Percentiles rank a stretch among this genome's conserved stretches.
Conservation (phyloP, 2,329 filamentous ascomycete genomes). For the Endoconidiophora laricicola region DNA sequence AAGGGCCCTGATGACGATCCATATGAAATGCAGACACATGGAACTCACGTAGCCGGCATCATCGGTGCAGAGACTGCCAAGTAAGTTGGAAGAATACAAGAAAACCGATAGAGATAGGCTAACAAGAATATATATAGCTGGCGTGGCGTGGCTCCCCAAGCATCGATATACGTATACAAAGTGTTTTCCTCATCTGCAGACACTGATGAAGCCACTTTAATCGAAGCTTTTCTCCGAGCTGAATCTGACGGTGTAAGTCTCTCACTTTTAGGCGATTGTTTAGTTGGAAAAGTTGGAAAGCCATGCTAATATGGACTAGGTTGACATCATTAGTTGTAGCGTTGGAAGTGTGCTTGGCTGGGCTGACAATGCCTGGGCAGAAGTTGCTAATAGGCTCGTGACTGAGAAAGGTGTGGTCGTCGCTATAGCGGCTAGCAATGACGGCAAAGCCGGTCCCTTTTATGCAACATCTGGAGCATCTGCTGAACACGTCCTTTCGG, state of each 20-base stretch:
- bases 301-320: neutral
- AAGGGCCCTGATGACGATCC: constrained; percentile 24
- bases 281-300: neutral
- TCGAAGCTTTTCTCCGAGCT: constrained; percentile 22
- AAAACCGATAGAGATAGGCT: neutral
- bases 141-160: constrained; percentile 16
- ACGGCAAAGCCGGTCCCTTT: constrained; percentile 31
- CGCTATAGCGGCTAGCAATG: constrained; percentile 35
- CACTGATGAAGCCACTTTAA: constrained; percentile 19
- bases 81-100: constrained; percentile 26
- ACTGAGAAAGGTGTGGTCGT: constrained; percentile 30
- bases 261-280: neutral
- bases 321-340: constrained; percentile 28
- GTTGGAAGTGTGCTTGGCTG: constrained; percentile 25
- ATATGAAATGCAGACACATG: constrained; percentile 27
- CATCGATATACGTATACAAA: constrained; percentile 14
- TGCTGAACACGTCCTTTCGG: constrained; percentile 25
- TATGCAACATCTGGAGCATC: constrained; percentile 25
- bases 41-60: constrained; percentile 22
- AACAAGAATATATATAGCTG: neutral
- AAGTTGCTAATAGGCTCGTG: constrained; percentile 25
- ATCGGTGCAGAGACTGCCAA: constrained; percentile 13
- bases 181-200: constrained; percentile 30
- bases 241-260: constrained; percentile 19
- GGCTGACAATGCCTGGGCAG: constrained; percentile 26